Evolutionary conservation across 148 eudicot genomes (phyloP).

Genomic region (Camellia granthamiana): DNA sequence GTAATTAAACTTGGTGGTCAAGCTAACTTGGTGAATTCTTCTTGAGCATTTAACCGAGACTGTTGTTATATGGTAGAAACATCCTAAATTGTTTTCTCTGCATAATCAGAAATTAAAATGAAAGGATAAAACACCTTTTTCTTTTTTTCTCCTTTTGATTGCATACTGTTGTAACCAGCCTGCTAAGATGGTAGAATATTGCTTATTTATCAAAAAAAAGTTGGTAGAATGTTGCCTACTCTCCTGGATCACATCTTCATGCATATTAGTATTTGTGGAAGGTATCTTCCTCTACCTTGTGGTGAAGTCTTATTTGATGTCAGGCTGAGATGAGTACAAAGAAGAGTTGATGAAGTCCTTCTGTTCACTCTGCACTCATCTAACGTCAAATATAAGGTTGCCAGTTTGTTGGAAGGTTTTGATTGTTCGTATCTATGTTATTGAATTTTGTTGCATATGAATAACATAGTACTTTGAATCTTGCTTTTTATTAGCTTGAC

Average conservation of each 20-base stretch:
- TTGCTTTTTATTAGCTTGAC: conserved; percentile 5
- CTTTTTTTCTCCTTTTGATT: not conserved
- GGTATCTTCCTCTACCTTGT: not conserved
- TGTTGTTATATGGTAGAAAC: too few relatives aligned
- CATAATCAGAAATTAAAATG: too few relatives aligned
- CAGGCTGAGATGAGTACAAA: not conserved
- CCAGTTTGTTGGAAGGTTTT: not conserved
- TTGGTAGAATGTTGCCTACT: not conserved
- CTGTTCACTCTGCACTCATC: not conserved
- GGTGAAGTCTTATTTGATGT: not conserved
- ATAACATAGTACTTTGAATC: not conserved
- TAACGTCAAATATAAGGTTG: not conserved
- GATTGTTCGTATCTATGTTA: not conserved
- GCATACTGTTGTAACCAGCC: not conserved
- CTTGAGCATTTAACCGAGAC: too few relatives aligned
- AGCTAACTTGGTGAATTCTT: too few relatives aligned
- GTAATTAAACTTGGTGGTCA: too few relatives aligned
- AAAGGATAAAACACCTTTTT: not conserved
- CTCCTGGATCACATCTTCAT: too few relatives aligned
- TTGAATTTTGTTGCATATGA: not conserved
- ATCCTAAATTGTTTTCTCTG: too few relatives aligned
- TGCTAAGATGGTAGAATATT: conserved; percentile 1
- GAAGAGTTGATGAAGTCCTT: not conserved
- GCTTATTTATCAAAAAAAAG: too few relatives aligned
- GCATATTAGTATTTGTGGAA: not conserved